Percentiles rank a stretch among this genome's conserved stretches.
Evolutionary conservation across 2,329 filamentous ascomycete genomes (phyloP).

Genomic region (Aspergillus sp.): DNA sequence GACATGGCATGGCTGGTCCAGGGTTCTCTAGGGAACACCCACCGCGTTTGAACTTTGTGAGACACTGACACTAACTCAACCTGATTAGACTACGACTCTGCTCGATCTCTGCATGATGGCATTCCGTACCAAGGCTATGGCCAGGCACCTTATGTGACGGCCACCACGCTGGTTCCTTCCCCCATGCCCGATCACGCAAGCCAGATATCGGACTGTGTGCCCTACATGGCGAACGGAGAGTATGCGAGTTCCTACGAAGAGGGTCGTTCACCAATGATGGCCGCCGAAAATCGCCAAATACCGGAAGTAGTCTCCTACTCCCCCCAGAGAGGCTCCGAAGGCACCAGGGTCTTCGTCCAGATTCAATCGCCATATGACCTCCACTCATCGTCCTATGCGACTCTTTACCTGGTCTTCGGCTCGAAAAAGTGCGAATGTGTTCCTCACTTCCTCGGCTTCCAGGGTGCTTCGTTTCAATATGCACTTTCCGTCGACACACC

Average conservation of each 20-base stretch:
- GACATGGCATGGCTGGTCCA: neutral
- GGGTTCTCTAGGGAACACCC: neutral
- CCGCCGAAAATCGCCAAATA: constrained; percentile 59
- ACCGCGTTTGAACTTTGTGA: neutral
- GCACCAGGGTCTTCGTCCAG: constrained; percentile 72
- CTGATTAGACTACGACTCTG: constrained; percentile 39
- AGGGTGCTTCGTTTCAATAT: constrained; percentile 68
- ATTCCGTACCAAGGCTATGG: constrained; percentile 45
- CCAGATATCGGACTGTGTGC: constrained; percentile 45
- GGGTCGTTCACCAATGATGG: constrained; percentile 67
- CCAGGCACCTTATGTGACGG: constrained; percentile 42
- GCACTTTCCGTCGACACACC: constrained; percentile 73
- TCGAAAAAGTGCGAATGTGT: constrained; percentile 70
- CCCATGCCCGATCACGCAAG: constrained; percentile 45
- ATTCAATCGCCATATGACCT: constrained; percentile 76
- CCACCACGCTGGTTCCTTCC: constrained; percentile 40
- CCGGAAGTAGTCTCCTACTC: constrained; percentile 69
- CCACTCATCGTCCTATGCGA: constrained; percentile 55
- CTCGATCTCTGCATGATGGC: constrained; percentile 42
- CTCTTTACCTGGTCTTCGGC: constrained; percentile 75
- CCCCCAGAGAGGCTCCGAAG: constrained; percentile 68
- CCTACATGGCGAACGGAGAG: constrained; percentile 41
- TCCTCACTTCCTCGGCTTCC: constrained; percentile 61
- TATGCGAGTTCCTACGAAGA: constrained; percentile 59
- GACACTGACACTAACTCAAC: constrained; percentile 10